A percentile compares a stretch with the other conserved stretches of the same genome.
These are phyloP conservation scores for Fusarium veterinarium DNA, from an alignment of 2,329 filamentous ascomycete species.

Conservation along the genomic window DNA sequence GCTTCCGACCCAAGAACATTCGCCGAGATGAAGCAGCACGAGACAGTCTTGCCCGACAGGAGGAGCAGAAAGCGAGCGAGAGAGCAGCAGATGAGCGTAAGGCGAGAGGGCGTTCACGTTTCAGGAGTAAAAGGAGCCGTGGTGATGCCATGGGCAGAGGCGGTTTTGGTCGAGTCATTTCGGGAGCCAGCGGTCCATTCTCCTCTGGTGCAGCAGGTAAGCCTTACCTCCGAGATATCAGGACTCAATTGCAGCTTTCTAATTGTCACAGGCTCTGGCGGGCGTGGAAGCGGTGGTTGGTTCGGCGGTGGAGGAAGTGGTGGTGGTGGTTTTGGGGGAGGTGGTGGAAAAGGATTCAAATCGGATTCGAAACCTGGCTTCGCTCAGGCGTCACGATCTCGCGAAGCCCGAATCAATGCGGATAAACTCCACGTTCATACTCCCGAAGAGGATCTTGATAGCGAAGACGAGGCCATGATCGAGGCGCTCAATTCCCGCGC, in stretches of 20 bases:
- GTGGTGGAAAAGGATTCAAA: conserved; percentile 46
- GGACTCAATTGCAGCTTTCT: neutral
- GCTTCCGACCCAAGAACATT: conserved; percentile 62
- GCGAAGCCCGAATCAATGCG: conserved; percentile 65
- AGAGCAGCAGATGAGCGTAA: conserved; percentile 55
- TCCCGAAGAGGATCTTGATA: conserved; percentile 58
- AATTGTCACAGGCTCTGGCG: conserved; percentile 26
- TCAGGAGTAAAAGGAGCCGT: conserved; percentile 57
- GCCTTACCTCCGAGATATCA: conserved; percentile 11
- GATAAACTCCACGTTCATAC: conserved; percentile 63
- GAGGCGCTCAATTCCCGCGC: conserved; percentile 48
- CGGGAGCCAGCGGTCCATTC: conserved; percentile 55
- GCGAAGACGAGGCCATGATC: conserved; percentile 58
- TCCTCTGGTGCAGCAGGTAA: conserved; percentile 48
- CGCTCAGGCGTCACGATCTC: conserved; percentile 48
- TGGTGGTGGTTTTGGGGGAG: conserved; percentile 44
- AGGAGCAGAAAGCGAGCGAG: conserved; percentile 56
- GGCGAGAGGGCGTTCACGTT: conserved; percentile 53
- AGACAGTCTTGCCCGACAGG: conserved; percentile 58
- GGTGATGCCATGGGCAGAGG: conserved; percentile 59
- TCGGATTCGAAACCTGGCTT: conserved; percentile 54
- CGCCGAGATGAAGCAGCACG: conserved; percentile 63
- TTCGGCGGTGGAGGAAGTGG: conserved; percentile 43
- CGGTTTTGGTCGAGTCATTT: conserved; percentile 50
- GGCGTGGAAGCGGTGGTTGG: conserved; percentile 43